Base-by-base conservation (phyloP, 2,329 filamentous ascomycete species). In the Botrytis paeoniae region DNA sequence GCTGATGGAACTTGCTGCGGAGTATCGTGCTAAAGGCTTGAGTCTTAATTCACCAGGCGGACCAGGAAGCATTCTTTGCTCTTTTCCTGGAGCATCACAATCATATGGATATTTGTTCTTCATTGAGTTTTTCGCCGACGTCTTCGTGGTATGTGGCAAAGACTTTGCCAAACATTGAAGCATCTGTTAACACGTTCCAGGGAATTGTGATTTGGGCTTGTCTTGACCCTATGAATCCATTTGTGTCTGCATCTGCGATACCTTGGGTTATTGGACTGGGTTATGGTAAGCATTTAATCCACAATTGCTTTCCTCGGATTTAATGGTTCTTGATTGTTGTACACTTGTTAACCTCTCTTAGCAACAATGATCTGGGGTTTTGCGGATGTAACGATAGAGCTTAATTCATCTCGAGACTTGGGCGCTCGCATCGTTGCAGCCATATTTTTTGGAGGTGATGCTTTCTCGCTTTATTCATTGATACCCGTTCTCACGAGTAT, bases 341-440 rank as follows among this genome's bases (percentile, higher is more conserved):
- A 54, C 35, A 66, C 88, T 54, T 78, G 85, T 82, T 12, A 80
- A 82, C 48, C 29, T 77, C 78, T 71, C 82, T 51, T 54, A 71
- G 69, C 69, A 4, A 81, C 82, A 39, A 79, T 80, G 78, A 61
- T 79, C 60, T 89, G 87, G 86, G 87, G 85, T 4, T 89, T 89
- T 75, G 87, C 86, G 16, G 82, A 83, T 73, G 83, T 87, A 64
- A 87, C 85, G 20, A 85, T 89, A 76, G 84, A 82, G 57, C 88
- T 87, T 22, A 90, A 90, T 79, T 78, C 88, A 45, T 88, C 88
- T 18, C 82, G 87, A 77, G 88, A 90, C 77, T 81, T 89, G 22
- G 88, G 88, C n/a, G 85, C 86, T 2, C 84, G 88, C 29, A 85
- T 89, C 39, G 87, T 89, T 1, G 87, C 86, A 9, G 86, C 86